Evolutionary conservation across 352 stramenopile species (phyloP), one percentile per base, ranked within the genome.

Genomic region (Globisporangium paroecandrum): DNA sequence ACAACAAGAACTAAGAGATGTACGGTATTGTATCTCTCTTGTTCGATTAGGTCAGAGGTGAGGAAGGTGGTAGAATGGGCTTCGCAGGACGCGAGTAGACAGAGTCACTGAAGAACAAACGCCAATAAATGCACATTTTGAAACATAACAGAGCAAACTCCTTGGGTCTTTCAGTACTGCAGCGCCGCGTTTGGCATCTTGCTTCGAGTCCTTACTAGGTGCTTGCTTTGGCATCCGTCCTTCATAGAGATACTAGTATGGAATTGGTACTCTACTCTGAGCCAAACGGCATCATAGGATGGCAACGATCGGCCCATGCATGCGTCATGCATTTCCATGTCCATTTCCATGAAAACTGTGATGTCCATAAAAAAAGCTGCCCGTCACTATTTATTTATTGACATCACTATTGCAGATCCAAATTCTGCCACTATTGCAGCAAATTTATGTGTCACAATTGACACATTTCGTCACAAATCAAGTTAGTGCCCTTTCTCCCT

Each of bases 1-100:
- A 73, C 47, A 64, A 69, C 24, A 51, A 58, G 60, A 51, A 58
- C 47, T n/a, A 53, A 36, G 61, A 5, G 41, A 13, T 8, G 32
- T 61, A 0, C 34, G n/a, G 6, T 36, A 10, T 9, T 36, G 32
- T 36, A 9, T 12, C 24, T 34, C 20, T 38, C 53, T 20, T 41
- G 54, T 10, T 60, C 38, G 9, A 9, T 29, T 18, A 34, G 53
- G 25, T 15, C 24, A 58, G 53, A 32, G 27, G 27, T 9, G 41
- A 25, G 63, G 36, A 58, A 58, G 27, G n/a, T 20, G 3, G 36
- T 43, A 22, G 27, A 24, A 8, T 41, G 29, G 7, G 29, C n/a
- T 49, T 49, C 41, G 41, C 41, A 49, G 15, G 13, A n/a, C 41
- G 15, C 10, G 27, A 60, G 55, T 60, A 46, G 55, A 60, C 55